Base-by-base conservation (phyloP, 148 eudicot genomes). In the Rhododendron mucronatum region DNA sequence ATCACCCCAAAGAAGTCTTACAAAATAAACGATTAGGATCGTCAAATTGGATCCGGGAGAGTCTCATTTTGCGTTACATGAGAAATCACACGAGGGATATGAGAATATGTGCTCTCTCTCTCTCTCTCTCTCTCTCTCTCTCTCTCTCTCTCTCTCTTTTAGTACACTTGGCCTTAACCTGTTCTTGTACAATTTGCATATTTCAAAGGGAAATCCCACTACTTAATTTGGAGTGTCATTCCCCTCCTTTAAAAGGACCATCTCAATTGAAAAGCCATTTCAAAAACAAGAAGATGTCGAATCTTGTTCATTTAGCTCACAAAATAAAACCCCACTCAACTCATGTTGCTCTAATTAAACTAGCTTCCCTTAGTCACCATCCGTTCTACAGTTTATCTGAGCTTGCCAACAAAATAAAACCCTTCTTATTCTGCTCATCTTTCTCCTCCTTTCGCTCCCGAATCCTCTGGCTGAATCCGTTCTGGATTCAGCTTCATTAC, bases 401-500 rank as follows among this genome's bases (percentile, higher is more conserved):
- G 28, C 28, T 63, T 23, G 28, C 69, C 28, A 63, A n/a, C 13
- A 63, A n/a, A 65, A 3, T 65, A 65, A 65, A n/a, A 2, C 71
- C 30, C 71, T n/a, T 26, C 74, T 67, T 67, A 67, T 26, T 67
- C 3, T 67, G 33, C 33, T 26, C 35, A 67, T 67, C 16, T n/a
- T 67, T 67, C 35, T 26, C 74, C 33, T 11, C 12, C 84, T 84
- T 86, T 48, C 73, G 65, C 53, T 51, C 61, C 45, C 86, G 81
- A 10, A 9, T 89, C 55, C 39, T 30, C 78, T 83, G 78, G 48
- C 81, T 74, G 28, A 86, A 50, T n/a, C 89, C 87, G 44, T 88
- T 90, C 85, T 88, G 83, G 89, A n/a, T 85, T 78, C 90, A 90
- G 9, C 85, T 92, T 67, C 86, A 33, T 33, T 92, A 90, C 75